A percentile compares a stretch with the other conserved stretches of the same genome.
Conservation (phyloP, 1,139 yeast genomes). For the Spencermartinsiella ligniputridi region DNA sequence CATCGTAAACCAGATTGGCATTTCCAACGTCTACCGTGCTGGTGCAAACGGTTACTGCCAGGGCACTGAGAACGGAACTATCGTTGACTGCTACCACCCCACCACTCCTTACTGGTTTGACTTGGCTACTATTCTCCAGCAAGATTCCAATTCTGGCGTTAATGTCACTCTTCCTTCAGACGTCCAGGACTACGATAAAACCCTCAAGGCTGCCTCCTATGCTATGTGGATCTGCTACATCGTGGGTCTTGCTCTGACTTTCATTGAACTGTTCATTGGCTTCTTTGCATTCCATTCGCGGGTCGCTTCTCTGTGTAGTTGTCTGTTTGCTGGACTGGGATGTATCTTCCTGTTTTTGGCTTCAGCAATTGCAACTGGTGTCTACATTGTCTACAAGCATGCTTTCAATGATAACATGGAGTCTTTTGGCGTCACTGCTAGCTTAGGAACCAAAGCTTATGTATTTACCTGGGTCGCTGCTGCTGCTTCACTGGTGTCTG, state of each 20-base stretch:
- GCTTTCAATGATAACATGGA: constrained; percentile 37
- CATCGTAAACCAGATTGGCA: constrained; percentile 39
- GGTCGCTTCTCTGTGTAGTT: constrained; percentile 33
- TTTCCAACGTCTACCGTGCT: constrained; percentile 57
- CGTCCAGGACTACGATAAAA: constrained; percentile 33
- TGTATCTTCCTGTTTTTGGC: constrained; percentile 28
- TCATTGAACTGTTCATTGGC: constrained; percentile 41
- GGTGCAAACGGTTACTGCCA: constrained; percentile 75
- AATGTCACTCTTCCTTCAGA: constrained; percentile 32
- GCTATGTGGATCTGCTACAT: constrained; percentile 45
- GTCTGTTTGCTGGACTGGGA: constrained; percentile 33
- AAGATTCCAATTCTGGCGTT: constrained; percentile 36
- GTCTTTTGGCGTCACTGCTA: constrained; percentile 40
- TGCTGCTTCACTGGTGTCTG: constrained; percentile 36
- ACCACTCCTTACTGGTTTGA: constrained; percentile 57
- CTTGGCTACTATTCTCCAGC: constrained; percentile 46
- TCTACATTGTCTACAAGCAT: constrained; percentile 34
- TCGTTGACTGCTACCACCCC: constrained; percentile 37
- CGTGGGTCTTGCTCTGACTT: constrained; percentile 40
- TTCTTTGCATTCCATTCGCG: constrained; percentile 37
- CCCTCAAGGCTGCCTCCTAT: constrained; percentile 40
- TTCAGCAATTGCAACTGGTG: constrained; percentile 44
- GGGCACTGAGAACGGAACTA: constrained; percentile 41
- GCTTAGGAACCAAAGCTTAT: constrained; percentile 35
- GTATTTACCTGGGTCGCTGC: constrained; percentile 46